Base-by-base conservation (phyloP, 2,329 filamentous ascomycete species). In the Hypoxylon sp. region DNA sequence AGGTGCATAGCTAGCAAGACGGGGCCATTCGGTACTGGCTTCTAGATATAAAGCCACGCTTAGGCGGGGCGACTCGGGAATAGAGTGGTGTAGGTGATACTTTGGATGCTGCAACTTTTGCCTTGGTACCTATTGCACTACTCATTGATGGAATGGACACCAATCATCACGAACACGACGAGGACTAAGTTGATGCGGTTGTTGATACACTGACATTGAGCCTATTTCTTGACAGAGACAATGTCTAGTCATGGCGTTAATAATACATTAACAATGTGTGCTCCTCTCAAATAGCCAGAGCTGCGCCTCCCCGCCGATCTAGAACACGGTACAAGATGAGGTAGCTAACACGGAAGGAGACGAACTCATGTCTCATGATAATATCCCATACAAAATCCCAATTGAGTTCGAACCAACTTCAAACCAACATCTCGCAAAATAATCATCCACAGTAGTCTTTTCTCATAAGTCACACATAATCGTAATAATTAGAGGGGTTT, bases 361-460 rank as follows among this genome's bases (percentile, higher is more conserved):
- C 64, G 57, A 66, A n/a, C 47, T 71, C 70, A 62, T 70, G 50
- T 66, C 63, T 69, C 64, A 55, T 67, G 17, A 66, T 60, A 64
- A 64, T 48, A 64, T 48, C 17, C 39, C 39, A 44, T 44, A 44
- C 39, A 54, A 42, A 42, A 33, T 35, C 50, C 53, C 48, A 52
- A 59, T 35, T 19, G 39, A 60, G 37, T 63, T 52, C 17, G 39
- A 66, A 52, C 58, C 50, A 52, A 22, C 29, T 55, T 44, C 10
- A 10, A 42, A 31, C 47, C 51, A 42, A 68, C 46, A 58, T 58
- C 39, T 42, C 51, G 42, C 24, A 24, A 31, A 47, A 19, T 60
- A 35, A 39, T 59, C 48, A 17, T 51, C 53, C 31, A 22, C 39
- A 44, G 17, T 55, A n/a, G 55, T 68, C 19, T 22, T 66, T 55